Conservation (phyloP, 2,329 filamentous ascomycete genomes). For the Leptographium lundbergii region DNA sequence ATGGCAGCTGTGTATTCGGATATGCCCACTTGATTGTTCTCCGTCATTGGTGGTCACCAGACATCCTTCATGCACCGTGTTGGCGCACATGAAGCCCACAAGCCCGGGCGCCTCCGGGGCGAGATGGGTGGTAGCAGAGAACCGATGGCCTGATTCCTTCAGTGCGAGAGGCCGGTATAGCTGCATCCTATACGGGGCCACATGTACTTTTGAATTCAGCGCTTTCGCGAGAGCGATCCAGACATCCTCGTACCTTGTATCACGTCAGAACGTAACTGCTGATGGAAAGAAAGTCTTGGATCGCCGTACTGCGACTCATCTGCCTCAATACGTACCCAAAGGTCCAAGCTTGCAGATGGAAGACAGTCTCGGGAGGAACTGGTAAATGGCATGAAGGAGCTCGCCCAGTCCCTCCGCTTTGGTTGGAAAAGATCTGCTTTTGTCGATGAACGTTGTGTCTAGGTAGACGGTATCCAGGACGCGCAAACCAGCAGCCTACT, state of each 20-base stretch:
- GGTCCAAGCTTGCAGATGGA: constrained; percentile 82
- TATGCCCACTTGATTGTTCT: constrained; percentile 26
- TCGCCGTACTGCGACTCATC: too few relatives aligned
- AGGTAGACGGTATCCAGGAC: constrained; percentile 73
- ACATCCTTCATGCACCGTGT: constrained; percentile 55
- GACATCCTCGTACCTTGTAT: constrained; percentile 64
- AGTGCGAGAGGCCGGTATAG: constrained; percentile 51
- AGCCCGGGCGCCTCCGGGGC: constrained; percentile 53
- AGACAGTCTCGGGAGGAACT: constrained; percentile 60
- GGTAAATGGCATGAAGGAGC: constrained; percentile 52
- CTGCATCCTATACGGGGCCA: constrained; percentile 66
- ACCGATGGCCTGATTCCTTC: constrained; percentile 24
- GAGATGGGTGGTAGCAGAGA: constrained; percentile 28
- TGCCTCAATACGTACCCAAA: constrained; percentile 40
- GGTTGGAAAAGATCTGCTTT: constrained; percentile 33
- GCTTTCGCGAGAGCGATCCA: constrained; percentile 70
- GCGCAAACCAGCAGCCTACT: constrained; percentile 56
- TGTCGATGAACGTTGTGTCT: constrained; percentile 61
- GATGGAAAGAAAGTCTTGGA: too few relatives aligned
- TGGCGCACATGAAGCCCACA: constrained; percentile 63
- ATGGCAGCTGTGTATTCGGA: constrained; percentile 72
- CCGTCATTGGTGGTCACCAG: constrained; percentile 43
- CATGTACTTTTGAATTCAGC: constrained; percentile 58
- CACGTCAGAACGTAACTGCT: not conserved
- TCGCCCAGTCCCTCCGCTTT: constrained; percentile 68